Evolutionary conservation across 495 filamentous ascomycete species (phyloP), one percentile per base, ranked within the genome.

Genomic region (Hypoxylon subgilvum): DNA sequence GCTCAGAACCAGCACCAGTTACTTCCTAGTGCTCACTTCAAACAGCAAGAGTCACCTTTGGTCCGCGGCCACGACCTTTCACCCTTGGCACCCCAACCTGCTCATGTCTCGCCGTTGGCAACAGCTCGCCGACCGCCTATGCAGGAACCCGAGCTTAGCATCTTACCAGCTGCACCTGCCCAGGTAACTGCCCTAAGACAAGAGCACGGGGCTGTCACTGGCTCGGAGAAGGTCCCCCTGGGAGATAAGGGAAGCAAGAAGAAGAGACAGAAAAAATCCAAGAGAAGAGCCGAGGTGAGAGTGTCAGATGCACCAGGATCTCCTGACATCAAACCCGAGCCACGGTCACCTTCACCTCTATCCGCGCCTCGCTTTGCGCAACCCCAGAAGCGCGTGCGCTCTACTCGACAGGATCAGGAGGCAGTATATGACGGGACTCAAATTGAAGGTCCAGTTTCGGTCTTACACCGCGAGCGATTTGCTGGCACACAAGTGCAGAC

Each of bases 261-360:
- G 43, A 78, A 69, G 34, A 76, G 68, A 49, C 80, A 77, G 52
- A 82, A 79, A 59, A 80, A 76, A 55, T 78, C 78, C 28, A 80
- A 78, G 61, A 78, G 74, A 63, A 80, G 76, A 67, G 71, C 72
- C 18, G 77, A 76, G 25, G 52, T 63, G 61, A 67, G 70, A 62
- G 69, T 59, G 61, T 69, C 58, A 57, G 78, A 72, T 51, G 48
- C 57, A 10, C 67, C 69, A 4, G 72, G 63, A 9, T 79, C 77
- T 19, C 80, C 88, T 6, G 83, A 83, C 64, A 91, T 97, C 67
- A 97, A 97, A 67, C 82, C 88, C 56, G 92, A 97, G 69, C 92
- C 92, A 6, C 79, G 87, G 9, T 96, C 92, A 1, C 90, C 90
- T 2, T 90, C 90, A 14, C 89, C 88, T 10, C 78, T 90, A 42